Percentiles rank a stretch among this genome's conserved stretches.
phyloP scores from a whole-genome alignment of 2,329 filamentous ascomycete species.

The Sclerotinia minor region DNA sequence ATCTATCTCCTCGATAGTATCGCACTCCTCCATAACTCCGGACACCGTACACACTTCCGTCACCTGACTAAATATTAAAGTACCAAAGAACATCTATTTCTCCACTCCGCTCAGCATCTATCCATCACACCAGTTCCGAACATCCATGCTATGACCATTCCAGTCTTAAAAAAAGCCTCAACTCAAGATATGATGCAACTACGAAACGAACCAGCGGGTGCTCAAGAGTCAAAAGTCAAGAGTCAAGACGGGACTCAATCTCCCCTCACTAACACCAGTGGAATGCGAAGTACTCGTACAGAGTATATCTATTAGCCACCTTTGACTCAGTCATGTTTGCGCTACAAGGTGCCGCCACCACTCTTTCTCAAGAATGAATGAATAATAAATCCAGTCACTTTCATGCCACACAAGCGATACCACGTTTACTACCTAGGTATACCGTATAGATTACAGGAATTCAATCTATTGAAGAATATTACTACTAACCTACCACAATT shows the following conservation, averaged over 20 bases:
- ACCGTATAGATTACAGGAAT: too few relatives aligned
- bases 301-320: not conserved
- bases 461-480: too few relatives aligned
- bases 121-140: not conserved
- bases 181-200: conserved; percentile 4
- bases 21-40: not conserved
- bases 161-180: not conserved
- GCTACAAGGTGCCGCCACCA: too few relatives aligned
- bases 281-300: not conserved
- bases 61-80: not conserved
- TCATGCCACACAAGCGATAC: not conserved
- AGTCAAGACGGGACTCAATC: not conserved
- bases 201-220: not conserved
- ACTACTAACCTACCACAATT: too few relatives aligned
- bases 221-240: not conserved
- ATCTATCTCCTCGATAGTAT: not conserved
- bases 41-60: too few relatives aligned
- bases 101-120: too few relatives aligned
- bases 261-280: not conserved
- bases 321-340: not conserved
- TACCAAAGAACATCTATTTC: not conserved
- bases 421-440: not conserved
- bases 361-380: too few relatives aligned
- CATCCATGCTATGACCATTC: not conserved
- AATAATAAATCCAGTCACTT: too few relatives aligned